Base-by-base conservation (phyloP, 2,329 filamentous ascomycete genomes). In the Aspergillus caelatus region DNA sequence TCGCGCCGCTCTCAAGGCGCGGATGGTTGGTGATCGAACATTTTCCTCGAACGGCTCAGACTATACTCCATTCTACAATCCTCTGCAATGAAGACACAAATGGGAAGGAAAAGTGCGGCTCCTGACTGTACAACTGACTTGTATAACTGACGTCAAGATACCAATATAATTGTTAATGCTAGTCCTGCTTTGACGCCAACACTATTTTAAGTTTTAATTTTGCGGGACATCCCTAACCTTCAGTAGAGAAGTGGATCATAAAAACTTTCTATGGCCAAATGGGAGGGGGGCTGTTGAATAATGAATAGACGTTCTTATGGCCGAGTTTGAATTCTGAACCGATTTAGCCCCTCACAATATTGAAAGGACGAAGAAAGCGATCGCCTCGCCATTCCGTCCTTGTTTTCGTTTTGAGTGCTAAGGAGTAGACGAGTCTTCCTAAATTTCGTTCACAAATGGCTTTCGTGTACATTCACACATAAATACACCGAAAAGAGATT, bases 1-100 rank as follows among this genome's bases (percentile, higher is more conserved):
- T 57, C 69, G 71, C 19, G 75, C 76, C 58, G 76, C 79, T 34
- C 68, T 79, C 39, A 80, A 81, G 60, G 79, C 79, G 64, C 74
- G 72, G 39, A 75, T 80, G 71, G 69, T 80, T 50, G 68, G 74
- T 56, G 70, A 74, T 52, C 69, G 65, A 56, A 70, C 70, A 34
- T 72, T 77, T 41, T 65, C 68, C 19, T 70, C 70, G 12, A 69
- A 62, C 16, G 67, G 66, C 43, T 64, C 61, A 30, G 66, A 72
- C 21, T 72, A 73, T 62, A 74, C 69, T 43, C 66, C 70, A 36
- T 80, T 79, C 62, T 72, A 76, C 60, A 75, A 75, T n/a, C 68
- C 71, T 26, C 70, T 80, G 62, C 63, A 65, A 59, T 78, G 65
- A 59, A 26, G 30, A 7, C 28, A 32, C 28, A 52, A 52, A 12